Evolutionary conservation across 2,329 filamentous ascomycete species (phyloP), one percentile per base, ranked within the genome.

Genomic region (Hypoxylon sp.): DNA sequence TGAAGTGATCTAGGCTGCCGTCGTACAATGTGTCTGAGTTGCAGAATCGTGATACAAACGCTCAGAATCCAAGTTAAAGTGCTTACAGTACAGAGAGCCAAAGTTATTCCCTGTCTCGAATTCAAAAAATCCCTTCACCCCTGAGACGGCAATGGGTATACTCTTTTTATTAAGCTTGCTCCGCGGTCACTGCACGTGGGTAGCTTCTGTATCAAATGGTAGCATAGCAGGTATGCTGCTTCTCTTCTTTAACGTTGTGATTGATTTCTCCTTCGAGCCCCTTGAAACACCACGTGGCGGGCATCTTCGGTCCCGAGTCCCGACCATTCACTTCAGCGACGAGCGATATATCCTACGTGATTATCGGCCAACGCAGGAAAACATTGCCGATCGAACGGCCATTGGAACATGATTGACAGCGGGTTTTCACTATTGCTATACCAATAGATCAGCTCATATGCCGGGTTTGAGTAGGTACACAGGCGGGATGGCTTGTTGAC

Each of bases 271-370:
- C n/a, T 42, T 4, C 31, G 32, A 17, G 7, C 58, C 58, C 67
- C 55, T 48, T 67, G 48, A 66, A 67, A 64, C 52, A 35, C 35
- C 60, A 64, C 56, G 39, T 64, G 52, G 56, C 44, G 27, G 39
- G 32, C 39, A 11, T 46, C 4, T 24, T 69, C 64, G 60, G 60
- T 65, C 64, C 64, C 59, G 67, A 69, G 42, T 55, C 31, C 32
- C 62, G 44, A 56, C 50, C 44, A 42, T 53, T 19, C 32, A 37
- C 52, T 44, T 8, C 42, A 58, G 15, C 37, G 47, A 44, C 50
- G 11, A 46, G 53, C 35, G 21, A 32, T 37, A 58, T 46, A n/a
- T 35, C 50, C 37, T 54, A 44, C 32, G 31, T 15, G 48, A 62
- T 27, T n/a, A 31, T 17, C 46, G 39, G 17, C 42, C 35, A 46